Conservation (phyloP, 192 early-diverging fungal species). For the Backusella sp. region DNA sequence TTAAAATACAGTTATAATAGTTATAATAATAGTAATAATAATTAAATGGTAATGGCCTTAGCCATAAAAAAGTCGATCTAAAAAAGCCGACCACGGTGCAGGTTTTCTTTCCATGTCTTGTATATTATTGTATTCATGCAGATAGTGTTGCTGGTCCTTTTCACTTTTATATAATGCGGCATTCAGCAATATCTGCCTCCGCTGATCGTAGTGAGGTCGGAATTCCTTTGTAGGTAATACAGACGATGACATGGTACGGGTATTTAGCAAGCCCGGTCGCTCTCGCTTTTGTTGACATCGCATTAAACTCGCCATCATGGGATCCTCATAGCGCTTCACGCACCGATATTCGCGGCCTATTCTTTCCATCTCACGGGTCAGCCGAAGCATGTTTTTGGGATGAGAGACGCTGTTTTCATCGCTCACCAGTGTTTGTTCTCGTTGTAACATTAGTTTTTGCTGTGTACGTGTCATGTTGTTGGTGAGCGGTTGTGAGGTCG, state of each 20-base stretch:
- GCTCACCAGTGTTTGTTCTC: constrained; percentile 37
- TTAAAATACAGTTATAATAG: background rate
- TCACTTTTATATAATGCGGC: background rate
- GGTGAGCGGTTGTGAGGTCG: background rate
- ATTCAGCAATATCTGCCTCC: constrained; percentile 9
- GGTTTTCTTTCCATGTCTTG: background rate
- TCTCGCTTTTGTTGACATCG: constrained; percentile 16
- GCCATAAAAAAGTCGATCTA: constrained; percentile 9
- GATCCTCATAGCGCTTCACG: constrained; percentile 36
- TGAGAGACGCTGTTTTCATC: constrained; percentile 42
- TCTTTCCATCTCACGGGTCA: constrained; percentile 40
- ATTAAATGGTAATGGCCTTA: background rate
- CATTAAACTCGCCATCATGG: constrained; percentile 40
- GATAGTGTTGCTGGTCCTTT: background rate
- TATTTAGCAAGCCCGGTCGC: background rate
- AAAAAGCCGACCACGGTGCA: background rate
- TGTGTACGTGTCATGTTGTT: constrained; percentile 41
- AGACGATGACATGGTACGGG: constrained; percentile 7
- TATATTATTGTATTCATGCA: background rate
- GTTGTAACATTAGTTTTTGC: constrained; percentile 42
- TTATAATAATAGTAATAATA: background rate
- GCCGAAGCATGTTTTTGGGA: constrained; percentile 38
- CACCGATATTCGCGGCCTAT: constrained; percentile 42
- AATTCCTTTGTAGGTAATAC: background rate
- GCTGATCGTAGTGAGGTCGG: constrained; percentile 1